A percentile compares a stretch with the other conserved stretches of the same genome.
These are phyloP conservation scores for Knufia fluminis DNA, from an alignment of 2,329 filamentous ascomycete genomes.

Conservation along the genomic window DNA sequence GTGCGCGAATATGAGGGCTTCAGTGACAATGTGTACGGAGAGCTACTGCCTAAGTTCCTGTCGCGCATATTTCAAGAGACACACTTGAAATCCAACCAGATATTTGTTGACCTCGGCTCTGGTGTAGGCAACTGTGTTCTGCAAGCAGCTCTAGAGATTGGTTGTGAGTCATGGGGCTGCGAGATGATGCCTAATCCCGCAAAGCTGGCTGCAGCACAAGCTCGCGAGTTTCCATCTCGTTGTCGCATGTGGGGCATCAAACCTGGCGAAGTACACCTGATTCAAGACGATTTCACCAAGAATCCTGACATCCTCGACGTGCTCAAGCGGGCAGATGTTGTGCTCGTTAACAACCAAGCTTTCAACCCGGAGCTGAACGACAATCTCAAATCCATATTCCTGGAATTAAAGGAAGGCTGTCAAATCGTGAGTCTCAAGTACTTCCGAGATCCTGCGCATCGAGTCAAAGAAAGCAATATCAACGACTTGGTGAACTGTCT, in stretches of 20 bases:
- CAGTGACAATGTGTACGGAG: constrained; percentile 89
- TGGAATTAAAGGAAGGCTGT: constrained; percentile 85
- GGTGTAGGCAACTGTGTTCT: constrained; percentile 93
- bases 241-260: constrained; percentile 82
- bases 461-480: constrained; percentile 62
- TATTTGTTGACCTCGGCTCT: constrained; percentile 91
- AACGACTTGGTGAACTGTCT: constrained; percentile 76
- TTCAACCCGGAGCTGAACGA: constrained; percentile 85
- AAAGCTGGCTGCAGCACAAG: constrained; percentile 69
- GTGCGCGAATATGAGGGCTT: constrained; percentile 81
- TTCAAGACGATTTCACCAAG: constrained; percentile 74
- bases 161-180: constrained; percentile 91
- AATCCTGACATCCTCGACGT: constrained; percentile 60
- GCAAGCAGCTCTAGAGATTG: constrained; percentile 85
- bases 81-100: constrained; percentile 67
- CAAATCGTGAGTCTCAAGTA: constrained; percentile 86
- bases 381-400: constrained; percentile 74
- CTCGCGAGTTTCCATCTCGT: constrained; percentile 72
- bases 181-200: constrained; percentile 92
- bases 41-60: constrained; percentile 76
- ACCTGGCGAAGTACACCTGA: constrained; percentile 68
- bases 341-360: constrained; percentile 95
- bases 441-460: constrained; percentile 74
- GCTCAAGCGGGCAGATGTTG: constrained; percentile 80
- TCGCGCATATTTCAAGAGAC: constrained; percentile 72